Evolutionary conservation across 2,329 filamentous ascomycete species (phyloP).

Genomic region (Hirsutella thompsonii): DNA sequence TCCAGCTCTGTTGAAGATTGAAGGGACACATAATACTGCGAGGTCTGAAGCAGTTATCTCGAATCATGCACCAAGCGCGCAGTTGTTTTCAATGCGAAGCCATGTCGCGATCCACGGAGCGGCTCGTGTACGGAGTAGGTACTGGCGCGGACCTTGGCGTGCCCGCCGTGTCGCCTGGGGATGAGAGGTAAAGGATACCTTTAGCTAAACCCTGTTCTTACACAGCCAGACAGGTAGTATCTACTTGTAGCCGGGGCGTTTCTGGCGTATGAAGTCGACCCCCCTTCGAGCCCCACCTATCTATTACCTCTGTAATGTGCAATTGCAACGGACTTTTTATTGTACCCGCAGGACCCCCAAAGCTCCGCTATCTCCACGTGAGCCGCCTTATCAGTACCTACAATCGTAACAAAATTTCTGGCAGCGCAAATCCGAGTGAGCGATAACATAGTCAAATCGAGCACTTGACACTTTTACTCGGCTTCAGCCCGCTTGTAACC

Average conservation of each 20-base stretch:
- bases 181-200: too few species aligned
- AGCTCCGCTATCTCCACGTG: constrained; percentile 20
- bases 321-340: too few species aligned
- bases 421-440: constrained; percentile 6
- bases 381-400: constrained; percentile 13
- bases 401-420: constrained; percentile 20
- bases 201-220: too few species aligned
- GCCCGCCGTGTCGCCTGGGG: too few species aligned
- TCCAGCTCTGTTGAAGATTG: background rate
- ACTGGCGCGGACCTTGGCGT: background rate
- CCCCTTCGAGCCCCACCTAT: too few species aligned
- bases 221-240: too few species aligned
- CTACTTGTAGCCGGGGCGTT: too few species aligned
- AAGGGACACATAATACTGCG: background rate
- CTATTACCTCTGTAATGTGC: too few species aligned
- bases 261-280: too few species aligned
- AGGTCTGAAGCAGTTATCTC: background rate
- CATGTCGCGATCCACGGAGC: background rate
- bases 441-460: background rate
- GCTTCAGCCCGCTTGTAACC: constrained; percentile 6
- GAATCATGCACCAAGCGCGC: background rate
- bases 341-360: background rate
- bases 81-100: background rate
- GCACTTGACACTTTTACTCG: background rate
- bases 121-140: background rate